These are phyloP conservation scores for Lactarius deliciosus DNA, from an alignment of 768 basidiomycete genomes.

Conservation along the genomic window DNA sequence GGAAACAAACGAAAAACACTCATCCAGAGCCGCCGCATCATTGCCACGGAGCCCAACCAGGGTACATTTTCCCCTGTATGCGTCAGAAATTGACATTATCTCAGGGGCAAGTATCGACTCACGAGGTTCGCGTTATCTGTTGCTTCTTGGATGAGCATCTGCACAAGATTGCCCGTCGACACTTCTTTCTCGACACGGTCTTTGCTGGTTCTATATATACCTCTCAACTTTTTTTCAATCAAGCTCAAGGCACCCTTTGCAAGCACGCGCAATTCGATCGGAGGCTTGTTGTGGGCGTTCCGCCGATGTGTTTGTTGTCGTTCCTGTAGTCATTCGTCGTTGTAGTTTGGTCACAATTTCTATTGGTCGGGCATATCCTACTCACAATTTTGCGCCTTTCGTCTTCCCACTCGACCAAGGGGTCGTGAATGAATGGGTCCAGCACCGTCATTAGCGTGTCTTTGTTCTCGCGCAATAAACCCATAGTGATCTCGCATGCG, in stretches of 20 bases:
- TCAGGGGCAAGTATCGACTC: conserved; percentile 30
- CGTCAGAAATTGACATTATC: conserved; percentile 21
- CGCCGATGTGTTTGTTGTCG: conserved; percentile 23
- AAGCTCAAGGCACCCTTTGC: conserved; percentile 76
- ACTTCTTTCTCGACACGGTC: conserved; percentile 44
- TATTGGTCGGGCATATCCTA: not conserved
- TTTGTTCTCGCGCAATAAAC: conserved; percentile 83
- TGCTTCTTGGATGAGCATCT: conserved; percentile 88
- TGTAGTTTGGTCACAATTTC: not conserved
- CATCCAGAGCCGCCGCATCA: conserved; percentile 34
- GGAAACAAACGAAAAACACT: not conserved
- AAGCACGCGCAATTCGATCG: conserved; percentile 56
- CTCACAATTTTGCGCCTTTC: conserved; percentile 66
- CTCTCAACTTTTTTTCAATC: conserved; percentile 82
- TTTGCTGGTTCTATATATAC: conserved; percentile 52
- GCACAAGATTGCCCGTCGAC: conserved; percentile 85
- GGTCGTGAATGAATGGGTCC: conserved; percentile 96
- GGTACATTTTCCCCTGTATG: conserved; percentile 81
- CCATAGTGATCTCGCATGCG: conserved; percentile 87
- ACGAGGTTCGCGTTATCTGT: conserved; percentile 71
- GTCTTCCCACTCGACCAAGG: conserved; percentile 93
- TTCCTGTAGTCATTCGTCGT: conserved; percentile 24
- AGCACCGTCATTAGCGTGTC: conserved; percentile 94
- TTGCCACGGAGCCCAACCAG: conserved; percentile 86
- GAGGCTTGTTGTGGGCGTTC: conserved; percentile 16